Conservation (phyloP, 2,329 filamentous ascomycete genomes). For the Davidsoniella neocaledoniae region DNA sequence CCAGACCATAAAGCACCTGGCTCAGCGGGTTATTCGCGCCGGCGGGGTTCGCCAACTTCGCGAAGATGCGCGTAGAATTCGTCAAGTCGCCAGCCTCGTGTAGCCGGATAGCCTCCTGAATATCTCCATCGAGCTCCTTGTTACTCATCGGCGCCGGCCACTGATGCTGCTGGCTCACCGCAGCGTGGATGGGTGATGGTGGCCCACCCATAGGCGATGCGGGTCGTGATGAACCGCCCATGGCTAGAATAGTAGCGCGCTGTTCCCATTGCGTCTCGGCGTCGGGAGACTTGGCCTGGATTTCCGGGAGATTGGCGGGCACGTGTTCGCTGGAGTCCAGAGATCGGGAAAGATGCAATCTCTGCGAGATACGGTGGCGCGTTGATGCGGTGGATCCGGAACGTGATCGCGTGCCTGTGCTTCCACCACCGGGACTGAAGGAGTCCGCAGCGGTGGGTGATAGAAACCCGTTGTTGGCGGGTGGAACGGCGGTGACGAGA, state of each 20-base stretch:
- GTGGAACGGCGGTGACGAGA: slow-evolving; percentile 14
- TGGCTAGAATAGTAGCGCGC: slow-evolving; percentile 68
- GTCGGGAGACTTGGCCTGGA: slow-evolving; percentile 28
- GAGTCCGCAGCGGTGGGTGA: slow-evolving; percentile 7
- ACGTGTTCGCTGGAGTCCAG: slow-evolving; percentile 53
- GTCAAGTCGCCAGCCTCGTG: slow-evolving; percentile 73
- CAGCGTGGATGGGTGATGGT: slow-evolving; percentile 14
- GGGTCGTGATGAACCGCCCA: slow-evolving; percentile 23
- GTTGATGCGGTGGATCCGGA: slow-evolving; percentile 31
- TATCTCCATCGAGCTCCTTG: slow-evolving; percentile 44
- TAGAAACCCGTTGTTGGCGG: slow-evolving; percentile 8
- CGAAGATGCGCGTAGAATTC: slow-evolving; percentile 72
- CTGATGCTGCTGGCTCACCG: slow-evolving; percentile 14
- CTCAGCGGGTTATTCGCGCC: slow-evolving; percentile 84
- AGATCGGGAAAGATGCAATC: slow-evolving; percentile 48
- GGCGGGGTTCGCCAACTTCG: slow-evolving; percentile 60
- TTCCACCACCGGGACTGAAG: slow-evolving; percentile 16
- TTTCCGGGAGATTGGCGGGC: slow-evolving; percentile 63
- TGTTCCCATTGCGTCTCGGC: slow-evolving; percentile 75
- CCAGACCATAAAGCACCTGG: slow-evolving; percentile 89
- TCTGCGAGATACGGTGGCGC: slow-evolving; percentile 43
- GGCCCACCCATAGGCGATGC: slow-evolving; percentile 15
- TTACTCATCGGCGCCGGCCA: slow-evolving; percentile 18
- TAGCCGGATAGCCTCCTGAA: slow-evolving; percentile 87
- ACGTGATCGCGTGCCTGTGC: slow-evolving; percentile 19